Conservation (phyloP, 2,329 filamentous ascomycete genomes). For the Pyricularia pennisetigena region DNA sequence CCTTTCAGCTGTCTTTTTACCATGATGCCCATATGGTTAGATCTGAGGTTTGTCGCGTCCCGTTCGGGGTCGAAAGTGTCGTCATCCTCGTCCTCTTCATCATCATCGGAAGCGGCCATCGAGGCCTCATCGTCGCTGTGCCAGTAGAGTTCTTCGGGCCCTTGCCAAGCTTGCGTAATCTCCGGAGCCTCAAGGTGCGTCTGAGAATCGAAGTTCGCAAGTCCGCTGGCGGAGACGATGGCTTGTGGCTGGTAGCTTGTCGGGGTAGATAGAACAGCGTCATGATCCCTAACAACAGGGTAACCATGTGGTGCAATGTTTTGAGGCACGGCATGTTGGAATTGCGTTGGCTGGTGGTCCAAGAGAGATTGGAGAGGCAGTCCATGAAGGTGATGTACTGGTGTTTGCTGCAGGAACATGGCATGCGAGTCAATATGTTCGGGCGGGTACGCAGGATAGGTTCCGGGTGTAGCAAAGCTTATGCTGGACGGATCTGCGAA, state of each 20-base stretch:
- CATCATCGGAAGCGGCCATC: conserved; percentile 52
- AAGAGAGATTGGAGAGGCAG: neutral
- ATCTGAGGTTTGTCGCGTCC: conserved; percentile 21
- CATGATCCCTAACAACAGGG: neutral
- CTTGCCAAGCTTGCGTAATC: neutral
- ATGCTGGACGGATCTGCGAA: neutral
- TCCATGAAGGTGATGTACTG: neutral
- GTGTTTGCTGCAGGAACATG: neutral
- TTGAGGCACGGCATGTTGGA: neutral
- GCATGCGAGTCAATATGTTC: neutral
- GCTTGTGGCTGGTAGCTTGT: neutral
- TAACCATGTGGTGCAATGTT: neutral
- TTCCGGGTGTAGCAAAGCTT: neutral
- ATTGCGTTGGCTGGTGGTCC: neutral
- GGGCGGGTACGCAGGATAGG: neutral
- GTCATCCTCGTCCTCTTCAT: conserved; percentile 23
- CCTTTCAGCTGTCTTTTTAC: conserved; percentile 25
- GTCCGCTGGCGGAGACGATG: neutral
- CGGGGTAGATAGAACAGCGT: neutral
- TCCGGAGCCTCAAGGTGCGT: neutral
- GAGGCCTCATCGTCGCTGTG: conserved; percentile 52
- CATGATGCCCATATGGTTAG: conserved; percentile 29
- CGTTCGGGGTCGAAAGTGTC: conserved; percentile 9
- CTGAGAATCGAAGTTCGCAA: neutral
- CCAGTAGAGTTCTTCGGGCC: conserved; percentile 30